Evolutionary conservation across 805 yeast genomes (phyloP).

Genomic region (Wickerhamomyces alni): DNA sequence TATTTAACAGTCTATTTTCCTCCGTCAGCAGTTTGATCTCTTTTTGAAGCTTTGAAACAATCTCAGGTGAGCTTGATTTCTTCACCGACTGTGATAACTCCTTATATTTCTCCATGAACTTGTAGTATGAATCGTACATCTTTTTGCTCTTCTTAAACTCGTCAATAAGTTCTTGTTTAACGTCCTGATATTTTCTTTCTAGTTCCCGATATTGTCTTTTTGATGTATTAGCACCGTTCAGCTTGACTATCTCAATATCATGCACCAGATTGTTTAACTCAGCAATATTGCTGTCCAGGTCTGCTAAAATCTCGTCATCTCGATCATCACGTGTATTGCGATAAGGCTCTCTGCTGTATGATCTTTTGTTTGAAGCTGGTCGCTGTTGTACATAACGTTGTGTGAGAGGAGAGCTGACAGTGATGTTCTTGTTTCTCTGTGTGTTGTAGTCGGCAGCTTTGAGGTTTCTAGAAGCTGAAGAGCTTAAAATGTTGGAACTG

Average conservation of each 20-base stretch:
- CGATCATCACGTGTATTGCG: not conserved
- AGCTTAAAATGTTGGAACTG: constrained; percentile 6
- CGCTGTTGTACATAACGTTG: no score
- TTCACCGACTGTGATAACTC: constrained; percentile 4
- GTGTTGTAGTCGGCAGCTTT: constrained; percentile 16
- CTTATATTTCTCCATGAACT: constrained; percentile 26
- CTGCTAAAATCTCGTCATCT: constrained; percentile 1
- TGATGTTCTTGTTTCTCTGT: constrained; percentile 7
- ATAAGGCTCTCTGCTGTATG: not conserved
- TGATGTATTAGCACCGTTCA: constrained; percentile 6
- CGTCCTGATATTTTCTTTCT: constrained; percentile 19
- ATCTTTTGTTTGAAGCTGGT: not conserved
- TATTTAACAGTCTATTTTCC: constrained; percentile 9
- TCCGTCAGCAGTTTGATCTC: constrained; percentile 11
- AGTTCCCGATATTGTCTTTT: constrained; percentile 6
- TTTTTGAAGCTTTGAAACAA: constrained; percentile 7
- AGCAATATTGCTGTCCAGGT: not conserved
- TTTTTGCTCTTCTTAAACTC: constrained; percentile 29
- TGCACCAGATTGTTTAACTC: constrained; percentile 18
- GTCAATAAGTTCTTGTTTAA: constrained; percentile 25
- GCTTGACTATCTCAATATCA: constrained; percentile 16
- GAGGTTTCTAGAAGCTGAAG: constrained; percentile 15
- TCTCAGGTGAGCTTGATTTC: not conserved
- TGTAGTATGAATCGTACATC: constrained; percentile 29
- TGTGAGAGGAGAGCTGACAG: not conserved